Evolutionary conservation across 495 filamentous ascomycete species (phyloP).

Genomic region (Penicillium mononematosum): DNA sequence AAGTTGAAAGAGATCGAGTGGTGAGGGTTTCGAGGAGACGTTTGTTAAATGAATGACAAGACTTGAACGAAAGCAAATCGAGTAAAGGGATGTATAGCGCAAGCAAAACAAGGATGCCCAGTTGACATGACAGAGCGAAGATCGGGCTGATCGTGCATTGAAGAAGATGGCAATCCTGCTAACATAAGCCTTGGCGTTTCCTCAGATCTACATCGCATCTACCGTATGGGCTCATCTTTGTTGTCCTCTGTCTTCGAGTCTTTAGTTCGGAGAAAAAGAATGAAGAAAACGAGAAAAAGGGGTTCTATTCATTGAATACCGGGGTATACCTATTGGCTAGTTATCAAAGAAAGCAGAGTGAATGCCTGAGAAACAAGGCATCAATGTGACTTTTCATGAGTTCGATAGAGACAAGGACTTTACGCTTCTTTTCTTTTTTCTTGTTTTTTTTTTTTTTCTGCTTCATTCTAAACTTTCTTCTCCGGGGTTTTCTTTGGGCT

Average conservation of each 20-base stretch:
- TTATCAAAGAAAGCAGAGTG: not conserved
- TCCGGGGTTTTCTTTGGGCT: not conserved
- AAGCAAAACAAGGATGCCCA: slow-evolving; percentile 1
- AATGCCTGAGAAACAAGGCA: not conserved
- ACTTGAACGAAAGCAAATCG: not conserved
- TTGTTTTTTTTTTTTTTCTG: not conserved
- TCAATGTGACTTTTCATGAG: not conserved
- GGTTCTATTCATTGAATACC: not conserved
- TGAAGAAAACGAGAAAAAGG: not conserved
- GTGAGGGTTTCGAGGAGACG: not conserved
- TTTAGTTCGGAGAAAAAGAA: not conserved
- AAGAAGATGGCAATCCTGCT: slow-evolving; percentile 17
- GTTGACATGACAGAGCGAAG: slow-evolving; percentile 16
- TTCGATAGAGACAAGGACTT: not conserved
- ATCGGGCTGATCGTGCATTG: slow-evolving; percentile 25
- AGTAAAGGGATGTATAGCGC: slow-evolving; percentile 2
- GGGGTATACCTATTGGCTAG: not conserved
- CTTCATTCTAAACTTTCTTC: not conserved
- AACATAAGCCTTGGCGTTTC: slow-evolving; percentile 25
- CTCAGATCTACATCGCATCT: not conserved
- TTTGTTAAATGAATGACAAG: not conserved
- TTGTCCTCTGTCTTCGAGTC: not conserved
- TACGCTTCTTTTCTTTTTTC: not conserved
- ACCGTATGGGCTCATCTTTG: not conserved
- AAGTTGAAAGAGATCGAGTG: not conserved